phyloP scores from a whole-genome alignment of 345 rosid species.

The Mangifera indica region DNA sequence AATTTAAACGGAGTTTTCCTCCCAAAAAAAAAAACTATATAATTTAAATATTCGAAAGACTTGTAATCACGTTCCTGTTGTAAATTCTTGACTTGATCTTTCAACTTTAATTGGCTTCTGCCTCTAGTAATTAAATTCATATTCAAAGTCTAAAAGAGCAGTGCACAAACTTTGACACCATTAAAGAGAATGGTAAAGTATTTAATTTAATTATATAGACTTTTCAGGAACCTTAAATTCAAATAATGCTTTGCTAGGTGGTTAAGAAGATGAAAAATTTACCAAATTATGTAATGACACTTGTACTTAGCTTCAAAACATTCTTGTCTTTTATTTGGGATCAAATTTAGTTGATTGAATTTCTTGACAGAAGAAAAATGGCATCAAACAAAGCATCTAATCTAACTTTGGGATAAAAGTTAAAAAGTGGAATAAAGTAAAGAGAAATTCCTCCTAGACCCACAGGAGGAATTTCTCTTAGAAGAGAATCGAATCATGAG shows the following conservation, averaged over 20 bases:
- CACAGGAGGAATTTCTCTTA: conserved; percentile 48
- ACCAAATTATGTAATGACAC: neutral
- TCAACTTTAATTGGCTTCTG: conserved; percentile 11
- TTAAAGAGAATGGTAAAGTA: conserved; percentile 10
- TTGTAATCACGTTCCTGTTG: conserved; percentile 26
- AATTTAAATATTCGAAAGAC: neutral
- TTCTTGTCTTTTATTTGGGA: neutral
- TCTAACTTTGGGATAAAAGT: conserved; percentile 19
- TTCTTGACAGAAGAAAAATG: conserved; percentile 17
- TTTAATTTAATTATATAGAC: too few relatives aligned
- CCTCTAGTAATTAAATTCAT: neutral
- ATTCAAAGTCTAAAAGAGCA: conserved; percentile 17
- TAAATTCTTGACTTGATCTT: conserved; percentile 23
- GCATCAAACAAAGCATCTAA: conserved; percentile 33
- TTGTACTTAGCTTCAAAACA: neutral
- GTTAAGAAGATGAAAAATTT: neutral
- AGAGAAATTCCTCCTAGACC: conserved; percentile 37
- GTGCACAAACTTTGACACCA: conserved; percentile 19
- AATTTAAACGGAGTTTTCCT: too few relatives aligned
- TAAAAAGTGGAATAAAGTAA: conserved; percentile 31
- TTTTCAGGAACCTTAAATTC: neutral
- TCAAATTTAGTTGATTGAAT: neutral
- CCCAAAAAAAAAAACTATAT: too few relatives aligned
- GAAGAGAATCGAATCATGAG: conserved; percentile 56
- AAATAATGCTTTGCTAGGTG: conserved; percentile 10